Evolutionary conservation across 1,139 yeast species (phyloP).

Genomic region (Debaryomycetaceae sp.): DNA sequence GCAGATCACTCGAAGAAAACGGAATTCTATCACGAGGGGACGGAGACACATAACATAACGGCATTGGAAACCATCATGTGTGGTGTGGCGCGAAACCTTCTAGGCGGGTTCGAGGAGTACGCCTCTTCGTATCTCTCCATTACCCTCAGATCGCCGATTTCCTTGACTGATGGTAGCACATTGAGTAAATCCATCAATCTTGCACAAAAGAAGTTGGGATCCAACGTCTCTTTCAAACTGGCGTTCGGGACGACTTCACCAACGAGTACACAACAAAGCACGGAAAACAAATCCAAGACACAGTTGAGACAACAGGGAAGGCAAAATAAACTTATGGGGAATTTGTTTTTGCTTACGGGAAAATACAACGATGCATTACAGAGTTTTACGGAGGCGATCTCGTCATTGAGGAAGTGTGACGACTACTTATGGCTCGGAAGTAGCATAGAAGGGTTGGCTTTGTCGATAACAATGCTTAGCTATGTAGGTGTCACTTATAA

Average conservation of each 20-base stretch:
- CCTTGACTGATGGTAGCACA: conserved; percentile 49
- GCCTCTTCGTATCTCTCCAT: conserved; percentile 69
- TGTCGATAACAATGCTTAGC: conserved; percentile 59
- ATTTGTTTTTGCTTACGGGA: conserved; percentile 77
- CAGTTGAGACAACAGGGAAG: conserved; percentile 55
- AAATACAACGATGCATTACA: conserved; percentile 66
- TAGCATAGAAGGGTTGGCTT: conserved; percentile 75
- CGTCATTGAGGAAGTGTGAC: conserved; percentile 54
- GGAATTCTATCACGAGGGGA: conserved; percentile 23
- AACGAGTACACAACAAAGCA: background rate
- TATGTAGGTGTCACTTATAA: conserved; percentile 58
- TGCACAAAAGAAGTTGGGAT: conserved; percentile 43
- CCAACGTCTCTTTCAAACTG: conserved; percentile 37
- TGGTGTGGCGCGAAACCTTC: conserved; percentile 63
- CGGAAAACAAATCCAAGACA: conserved; percentile 26
- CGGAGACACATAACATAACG: conserved; percentile 24
- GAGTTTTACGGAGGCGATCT: conserved; percentile 69
- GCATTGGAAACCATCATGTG: conserved; percentile 69
- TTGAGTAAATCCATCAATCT: conserved; percentile 51
- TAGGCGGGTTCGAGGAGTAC: conserved; percentile 61
- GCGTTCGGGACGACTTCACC: conserved; percentile 17
- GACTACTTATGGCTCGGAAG: conserved; percentile 89
- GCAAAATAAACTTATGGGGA: conserved; percentile 70
- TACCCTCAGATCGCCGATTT: conserved; percentile 71
- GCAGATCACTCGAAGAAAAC: conserved; percentile 19